phyloP scores from a whole-genome alignment of 2,329 filamentous ascomycete species.

The Fusarium sp. region DNA sequence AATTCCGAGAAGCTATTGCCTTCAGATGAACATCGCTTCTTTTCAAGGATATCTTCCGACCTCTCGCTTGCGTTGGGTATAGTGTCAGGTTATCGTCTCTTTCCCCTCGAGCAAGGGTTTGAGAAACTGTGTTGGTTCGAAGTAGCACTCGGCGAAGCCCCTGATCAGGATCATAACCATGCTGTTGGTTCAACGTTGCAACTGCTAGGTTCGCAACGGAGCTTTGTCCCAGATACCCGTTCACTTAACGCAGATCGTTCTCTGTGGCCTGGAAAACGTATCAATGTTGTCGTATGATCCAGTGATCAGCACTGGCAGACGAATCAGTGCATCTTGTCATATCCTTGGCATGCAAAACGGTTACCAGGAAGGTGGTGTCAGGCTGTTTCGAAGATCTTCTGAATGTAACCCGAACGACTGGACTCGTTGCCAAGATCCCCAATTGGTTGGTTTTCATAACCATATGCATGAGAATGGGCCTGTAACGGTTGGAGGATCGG shows the following conservation, averaged over 20 bases:
- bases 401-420: not conserved
- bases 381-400: not conserved
- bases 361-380: not conserved
- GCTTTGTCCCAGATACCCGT: not conserved
- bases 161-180: not conserved
- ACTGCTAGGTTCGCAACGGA: not conserved
- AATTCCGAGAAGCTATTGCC: accelerated
- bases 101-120: not conserved
- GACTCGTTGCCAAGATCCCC: not conserved
- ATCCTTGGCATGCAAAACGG: not conserved
- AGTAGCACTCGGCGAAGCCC: not conserved
- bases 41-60: accelerated
- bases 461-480: not conserved
- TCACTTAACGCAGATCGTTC: not conserved
- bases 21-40: not conserved
- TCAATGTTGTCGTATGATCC: not conserved
- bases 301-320: not conserved
- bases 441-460: not conserved
- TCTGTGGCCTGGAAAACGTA: not conserved
- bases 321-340: not conserved
- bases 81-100: not conserved
- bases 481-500: not conserved
- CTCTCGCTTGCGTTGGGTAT: not conserved
- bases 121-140: not conserved
- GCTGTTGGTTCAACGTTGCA: not conserved